These are phyloP conservation scores for Paramyrothecium roridum DNA, from an alignment of 2,329 filamentous ascomycete species.

Conservation along the genomic window DNA sequence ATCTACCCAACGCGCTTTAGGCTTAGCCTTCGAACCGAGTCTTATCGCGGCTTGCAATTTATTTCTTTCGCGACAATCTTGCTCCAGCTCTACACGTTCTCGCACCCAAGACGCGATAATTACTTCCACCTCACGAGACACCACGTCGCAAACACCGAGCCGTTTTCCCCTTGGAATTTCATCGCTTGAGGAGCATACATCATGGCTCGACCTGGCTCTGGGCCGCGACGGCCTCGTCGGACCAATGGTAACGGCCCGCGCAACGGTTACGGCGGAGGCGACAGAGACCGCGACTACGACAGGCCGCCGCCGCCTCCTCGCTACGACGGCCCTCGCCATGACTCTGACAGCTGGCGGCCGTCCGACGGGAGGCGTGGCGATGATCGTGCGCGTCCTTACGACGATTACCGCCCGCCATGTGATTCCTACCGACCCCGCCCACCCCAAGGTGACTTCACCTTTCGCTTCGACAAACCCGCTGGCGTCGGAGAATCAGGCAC, in stretches of 20 bases:
- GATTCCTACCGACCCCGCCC: slow-evolving; percentile 27
- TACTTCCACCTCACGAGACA: not conserved
- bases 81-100: not conserved
- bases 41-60: too few relatives aligned
- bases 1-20: too few relatives aligned
- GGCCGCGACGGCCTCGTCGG: not conserved
- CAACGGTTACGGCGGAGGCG: slow-evolving; percentile 3
- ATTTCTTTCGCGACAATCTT: too few relatives aligned
- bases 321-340: slow-evolving; percentile 12
- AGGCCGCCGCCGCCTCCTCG: slow-evolving; percentile 2
- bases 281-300: slow-evolving; percentile 6
- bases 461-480: slow-evolving; percentile 49
- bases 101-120: not conserved
- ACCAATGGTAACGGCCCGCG: not conserved
- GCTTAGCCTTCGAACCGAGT: too few relatives aligned
- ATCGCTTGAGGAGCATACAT: not conserved
- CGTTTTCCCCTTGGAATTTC: not conserved
- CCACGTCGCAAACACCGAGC: not conserved
- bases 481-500: slow-evolving; percentile 37
- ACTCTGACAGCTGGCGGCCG: slow-evolving; percentile 26
- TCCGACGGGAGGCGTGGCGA: slow-evolving; percentile 15
- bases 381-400: slow-evolving; percentile 11
- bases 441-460: slow-evolving; percentile 52
- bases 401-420: slow-evolving; percentile 14
- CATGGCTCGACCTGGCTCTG: not conserved